These are phyloP conservation scores for Vickermania ingenoplastis DNA, from an alignment of 208 protist genomes.

Conservation along the genomic window DNA sequence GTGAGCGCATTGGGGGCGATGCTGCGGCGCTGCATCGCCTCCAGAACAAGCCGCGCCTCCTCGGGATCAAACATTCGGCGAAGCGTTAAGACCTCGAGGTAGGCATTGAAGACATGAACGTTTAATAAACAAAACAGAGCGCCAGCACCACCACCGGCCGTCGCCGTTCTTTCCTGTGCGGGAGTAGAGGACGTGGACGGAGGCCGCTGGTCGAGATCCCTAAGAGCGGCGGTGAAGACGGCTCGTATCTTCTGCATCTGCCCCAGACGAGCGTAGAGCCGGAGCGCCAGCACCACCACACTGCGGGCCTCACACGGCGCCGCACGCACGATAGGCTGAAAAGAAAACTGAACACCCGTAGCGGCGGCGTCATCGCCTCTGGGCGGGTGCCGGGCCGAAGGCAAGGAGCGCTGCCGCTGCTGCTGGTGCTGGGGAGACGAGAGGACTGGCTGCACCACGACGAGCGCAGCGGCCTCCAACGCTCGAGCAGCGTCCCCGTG, in stretches of 20 bases:
- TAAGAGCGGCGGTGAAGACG: slow-evolving; percentile 21
- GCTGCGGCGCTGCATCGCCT: slow-evolving; percentile 29
- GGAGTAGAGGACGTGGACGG: not conserved
- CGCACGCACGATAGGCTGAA: not conserved
- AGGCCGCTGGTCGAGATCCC: too few relatives aligned
- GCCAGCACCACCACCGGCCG: slow-evolving; percentile 11
- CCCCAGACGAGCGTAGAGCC: slow-evolving; percentile 51
- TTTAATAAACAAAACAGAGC: slow-evolving; percentile 5
- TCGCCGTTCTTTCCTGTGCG: not conserved
- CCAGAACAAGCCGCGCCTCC: slow-evolving; percentile 52
- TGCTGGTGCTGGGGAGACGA: too few relatives aligned
- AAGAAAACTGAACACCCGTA: too few relatives aligned
- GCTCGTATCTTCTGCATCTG: slow-evolving; percentile 55
- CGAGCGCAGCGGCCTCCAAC: too few relatives aligned
- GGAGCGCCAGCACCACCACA: slow-evolving; percentile 37
- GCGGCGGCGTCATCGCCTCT: too few relatives aligned
- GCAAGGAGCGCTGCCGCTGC: too few relatives aligned
- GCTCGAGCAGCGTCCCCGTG: too few relatives aligned
- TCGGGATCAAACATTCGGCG: slow-evolving; percentile 45
- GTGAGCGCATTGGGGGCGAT: slow-evolving; percentile 48
- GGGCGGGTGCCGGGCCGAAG: too few relatives aligned
- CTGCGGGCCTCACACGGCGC: slow-evolving; percentile 31
- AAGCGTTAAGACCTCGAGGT: slow-evolving; percentile 57
- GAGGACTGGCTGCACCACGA: too few relatives aligned
- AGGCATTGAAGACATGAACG: slow-evolving; percentile 57